These are phyloP conservation scores for Epichloe uncinata DNA, from an alignment of 2,329 filamentous ascomycete genomes.

Conservation along the genomic window DNA sequence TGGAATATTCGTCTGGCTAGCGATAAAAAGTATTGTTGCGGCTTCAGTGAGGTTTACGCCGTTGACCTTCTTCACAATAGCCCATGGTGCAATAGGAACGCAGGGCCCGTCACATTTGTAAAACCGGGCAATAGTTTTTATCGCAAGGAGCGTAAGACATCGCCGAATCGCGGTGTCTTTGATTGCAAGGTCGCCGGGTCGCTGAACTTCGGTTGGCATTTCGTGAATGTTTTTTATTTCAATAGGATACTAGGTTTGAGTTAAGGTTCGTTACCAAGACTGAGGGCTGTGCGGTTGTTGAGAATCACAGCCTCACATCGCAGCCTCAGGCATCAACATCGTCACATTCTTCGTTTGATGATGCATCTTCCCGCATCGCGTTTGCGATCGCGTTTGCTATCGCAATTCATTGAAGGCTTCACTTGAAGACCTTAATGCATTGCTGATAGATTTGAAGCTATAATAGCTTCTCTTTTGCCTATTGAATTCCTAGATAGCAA, in stretches of 20 bases:
- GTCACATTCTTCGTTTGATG: too few relatives aligned
- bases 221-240: not conserved
- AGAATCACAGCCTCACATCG: too few relatives aligned
- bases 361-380: too few relatives aligned
- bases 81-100: not conserved
- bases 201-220: not conserved
- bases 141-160: not conserved
- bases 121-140: not conserved
- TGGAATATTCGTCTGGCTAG: conserved; percentile 11
- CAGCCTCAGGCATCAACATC: too few relatives aligned
- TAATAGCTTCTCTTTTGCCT: too few relatives aligned
- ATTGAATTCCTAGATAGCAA: too few relatives aligned
- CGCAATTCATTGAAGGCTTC: too few relatives aligned
- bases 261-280: not conserved
- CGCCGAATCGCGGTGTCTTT: not conserved
- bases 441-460: too few relatives aligned
- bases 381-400: too few relatives aligned
- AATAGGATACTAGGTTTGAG: not conserved
- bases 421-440: too few relatives aligned
- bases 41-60: conserved; percentile 9
- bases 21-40: conserved; percentile 10
- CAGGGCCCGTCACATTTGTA: not conserved
- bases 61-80: not conserved
- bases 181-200: not conserved
- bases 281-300: not conserved